These are phyloP conservation scores for Penicillium bialowiezense DNA, from an alignment of 495 filamentous ascomycete genomes.

Conservation along the genomic window DNA sequence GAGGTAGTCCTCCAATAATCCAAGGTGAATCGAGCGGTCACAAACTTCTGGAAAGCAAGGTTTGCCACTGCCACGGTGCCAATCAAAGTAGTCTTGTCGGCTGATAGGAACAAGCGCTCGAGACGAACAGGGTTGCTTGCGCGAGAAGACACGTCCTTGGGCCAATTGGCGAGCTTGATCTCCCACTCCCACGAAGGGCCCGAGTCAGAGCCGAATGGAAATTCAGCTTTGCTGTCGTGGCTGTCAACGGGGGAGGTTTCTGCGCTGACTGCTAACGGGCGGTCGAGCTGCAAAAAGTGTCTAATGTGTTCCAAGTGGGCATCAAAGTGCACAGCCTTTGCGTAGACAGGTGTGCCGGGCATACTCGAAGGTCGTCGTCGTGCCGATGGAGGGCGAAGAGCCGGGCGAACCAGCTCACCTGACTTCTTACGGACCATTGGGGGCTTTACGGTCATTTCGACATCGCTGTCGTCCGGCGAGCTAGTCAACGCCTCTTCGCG, in stretches of 20 bases:
- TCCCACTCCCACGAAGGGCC: constrained; percentile 76
- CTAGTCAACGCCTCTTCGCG: constrained; percentile 54
- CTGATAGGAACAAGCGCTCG: constrained; percentile 80
- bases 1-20: constrained; percentile 99
- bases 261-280: constrained; percentile 90
- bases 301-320: constrained; percentile 90
- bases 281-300: constrained; percentile 90
- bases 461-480: constrained; percentile 65
- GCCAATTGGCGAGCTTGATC: constrained; percentile 79
- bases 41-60: constrained; percentile 82
- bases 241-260: constrained; percentile 90
- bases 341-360: constrained; percentile 94
- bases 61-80: constrained; percentile 85
- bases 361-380: constrained; percentile 87
- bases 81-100: constrained; percentile 79
- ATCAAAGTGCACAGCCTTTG: constrained; percentile 95
- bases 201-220: constrained; percentile 71
- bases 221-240: constrained; percentile 79
- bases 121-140: constrained; percentile 66
- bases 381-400: constrained; percentile 68
- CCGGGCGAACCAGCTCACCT: constrained; percentile 91
- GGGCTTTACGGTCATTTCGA: constrained; percentile 58
- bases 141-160: constrained; percentile 61
- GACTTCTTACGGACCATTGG: constrained; percentile 97
- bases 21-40: constrained; percentile 88